These are phyloP conservation scores for Leishmania tropica DNA, from an alignment of 208 protist genomes.

Conservation along the genomic window DNA sequence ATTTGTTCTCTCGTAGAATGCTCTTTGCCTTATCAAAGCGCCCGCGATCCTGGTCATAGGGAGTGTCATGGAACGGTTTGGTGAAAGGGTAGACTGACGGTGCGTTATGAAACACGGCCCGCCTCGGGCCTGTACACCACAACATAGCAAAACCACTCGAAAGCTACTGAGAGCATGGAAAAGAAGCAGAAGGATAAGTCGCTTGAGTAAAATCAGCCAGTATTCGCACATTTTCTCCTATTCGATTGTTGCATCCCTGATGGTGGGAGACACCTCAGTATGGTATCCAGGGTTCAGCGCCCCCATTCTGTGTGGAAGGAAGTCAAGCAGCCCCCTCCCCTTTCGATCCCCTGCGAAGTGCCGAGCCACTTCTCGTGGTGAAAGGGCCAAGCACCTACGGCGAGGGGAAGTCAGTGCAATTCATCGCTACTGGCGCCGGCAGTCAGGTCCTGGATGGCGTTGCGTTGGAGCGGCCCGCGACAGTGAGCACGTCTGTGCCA, in stretches of 20 bases:
- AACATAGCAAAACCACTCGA: conserved; percentile 14
- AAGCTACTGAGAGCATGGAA: background rate
- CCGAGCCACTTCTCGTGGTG: background rate
- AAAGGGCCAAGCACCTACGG: background rate
- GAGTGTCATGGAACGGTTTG: conserved; percentile 90
- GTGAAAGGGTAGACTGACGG: conserved; percentile 84
- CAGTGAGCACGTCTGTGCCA: too few species aligned
- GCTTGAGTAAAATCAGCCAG: background rate
- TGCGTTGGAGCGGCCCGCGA: background rate
- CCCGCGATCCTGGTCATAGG: conserved; percentile 78
- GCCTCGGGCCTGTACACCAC: conserved; percentile 10
- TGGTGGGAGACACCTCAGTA: background rate
- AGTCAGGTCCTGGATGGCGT: background rate
- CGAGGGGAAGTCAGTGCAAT: background rate
- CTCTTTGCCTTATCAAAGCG: conserved; percentile 56
- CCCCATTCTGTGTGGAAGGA: background rate
- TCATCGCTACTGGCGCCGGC: background rate
- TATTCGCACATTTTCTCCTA: background rate
- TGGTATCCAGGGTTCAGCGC: background rate
- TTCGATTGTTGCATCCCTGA: background rate
- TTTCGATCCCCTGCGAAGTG: background rate
- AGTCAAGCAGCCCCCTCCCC: background rate
- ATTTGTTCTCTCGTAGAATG: conserved; percentile 42
- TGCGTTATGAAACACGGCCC: conserved; percentile 86
- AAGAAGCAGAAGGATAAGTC: conserved; percentile 4